These are phyloP conservation scores for Pyricularia pennisetigena DNA, from an alignment of 2,329 filamentous ascomycete genomes.

Conservation along the genomic window DNA sequence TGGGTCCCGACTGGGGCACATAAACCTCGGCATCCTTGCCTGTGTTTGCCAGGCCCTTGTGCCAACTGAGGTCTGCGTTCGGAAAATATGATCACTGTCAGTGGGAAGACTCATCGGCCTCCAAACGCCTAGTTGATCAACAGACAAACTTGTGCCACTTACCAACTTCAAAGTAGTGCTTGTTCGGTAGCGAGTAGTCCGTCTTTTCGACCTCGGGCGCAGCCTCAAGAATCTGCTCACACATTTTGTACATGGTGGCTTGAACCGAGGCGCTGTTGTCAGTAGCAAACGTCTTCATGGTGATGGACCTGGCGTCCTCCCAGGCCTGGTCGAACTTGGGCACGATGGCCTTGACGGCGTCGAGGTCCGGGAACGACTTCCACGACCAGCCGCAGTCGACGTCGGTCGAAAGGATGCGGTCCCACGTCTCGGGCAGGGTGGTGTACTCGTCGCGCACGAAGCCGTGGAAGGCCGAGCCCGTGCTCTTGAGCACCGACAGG, in stretches of 20 bases:
- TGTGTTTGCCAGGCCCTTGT: constrained; percentile 90
- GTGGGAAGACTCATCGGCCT: neutral
- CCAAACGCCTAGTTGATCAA: neutral
- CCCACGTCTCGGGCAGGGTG: constrained; percentile 81
- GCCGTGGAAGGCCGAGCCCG: constrained; percentile 89
- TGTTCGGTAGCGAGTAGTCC: constrained; percentile 85
- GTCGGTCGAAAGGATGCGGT: constrained; percentile 90
- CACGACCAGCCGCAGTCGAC: constrained; percentile 84
- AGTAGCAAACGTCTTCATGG: constrained; percentile 82
- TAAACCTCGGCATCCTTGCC: constrained; percentile 94
- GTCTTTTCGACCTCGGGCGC: constrained; percentile 64
- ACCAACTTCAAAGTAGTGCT: constrained; percentile 94
- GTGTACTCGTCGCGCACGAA: constrained; percentile 93
- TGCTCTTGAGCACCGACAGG: constrained; percentile 89
- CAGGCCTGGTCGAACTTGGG: constrained; percentile 71
- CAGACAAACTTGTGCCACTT: constrained; percentile 21
- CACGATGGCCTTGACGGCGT: constrained; percentile 54
- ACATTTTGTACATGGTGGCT: constrained; percentile 99
- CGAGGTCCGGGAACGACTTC: constrained; percentile 57
- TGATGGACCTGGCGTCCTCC: constrained; percentile 68
- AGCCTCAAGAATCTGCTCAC: constrained; percentile 68
- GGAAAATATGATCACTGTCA: constrained; percentile 21
- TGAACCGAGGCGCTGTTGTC: constrained; percentile 92
- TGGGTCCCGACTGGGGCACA: constrained; percentile 84
- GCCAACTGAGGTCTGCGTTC: constrained; percentile 72